phyloP scores from a whole-genome alignment of 2,329 filamentous ascomycete species.

The Talaromyces sp. region DNA sequence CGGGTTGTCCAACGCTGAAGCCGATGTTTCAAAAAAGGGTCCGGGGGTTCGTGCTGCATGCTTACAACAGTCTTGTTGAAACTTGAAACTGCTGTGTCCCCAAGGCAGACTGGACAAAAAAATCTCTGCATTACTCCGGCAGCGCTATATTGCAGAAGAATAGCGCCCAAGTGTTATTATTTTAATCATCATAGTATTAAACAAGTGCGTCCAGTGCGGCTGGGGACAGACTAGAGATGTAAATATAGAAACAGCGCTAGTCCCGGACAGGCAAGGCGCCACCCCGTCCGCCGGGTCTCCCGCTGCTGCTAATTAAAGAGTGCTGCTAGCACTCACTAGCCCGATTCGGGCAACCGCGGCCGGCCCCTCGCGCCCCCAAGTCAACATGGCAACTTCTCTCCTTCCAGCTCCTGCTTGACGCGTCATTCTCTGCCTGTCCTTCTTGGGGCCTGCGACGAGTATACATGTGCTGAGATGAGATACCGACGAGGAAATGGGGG shows the following conservation, averaged over 20 bases:
- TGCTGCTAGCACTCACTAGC: not conserved
- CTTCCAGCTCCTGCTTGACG: not conserved
- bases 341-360: not conserved
- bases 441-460: not conserved
- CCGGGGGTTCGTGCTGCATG: not conserved
- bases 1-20: not conserved
- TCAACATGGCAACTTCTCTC: not conserved
- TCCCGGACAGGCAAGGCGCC: not conserved
- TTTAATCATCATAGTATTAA: not conserved
- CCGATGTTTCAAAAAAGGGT: not conserved
- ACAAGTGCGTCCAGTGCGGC: not conserved
- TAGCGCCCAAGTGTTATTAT: not conserved
- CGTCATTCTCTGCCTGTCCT: not conserved
- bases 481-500: too few relatives aligned
- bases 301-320: not conserved
- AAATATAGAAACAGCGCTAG: not conserved
- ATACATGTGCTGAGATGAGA: not conserved
- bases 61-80: not conserved
- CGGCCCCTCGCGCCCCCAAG: not conserved
- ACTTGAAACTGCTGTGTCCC: not conserved
- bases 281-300: not conserved
- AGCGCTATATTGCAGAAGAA: too few relatives aligned
- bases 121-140: too few relatives aligned
- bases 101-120: not conserved
- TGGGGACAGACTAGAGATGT: not conserved